Conservation (phyloP, 2,329 filamentous ascomycete genomes). For the Clarireedia paspali region DNA sequence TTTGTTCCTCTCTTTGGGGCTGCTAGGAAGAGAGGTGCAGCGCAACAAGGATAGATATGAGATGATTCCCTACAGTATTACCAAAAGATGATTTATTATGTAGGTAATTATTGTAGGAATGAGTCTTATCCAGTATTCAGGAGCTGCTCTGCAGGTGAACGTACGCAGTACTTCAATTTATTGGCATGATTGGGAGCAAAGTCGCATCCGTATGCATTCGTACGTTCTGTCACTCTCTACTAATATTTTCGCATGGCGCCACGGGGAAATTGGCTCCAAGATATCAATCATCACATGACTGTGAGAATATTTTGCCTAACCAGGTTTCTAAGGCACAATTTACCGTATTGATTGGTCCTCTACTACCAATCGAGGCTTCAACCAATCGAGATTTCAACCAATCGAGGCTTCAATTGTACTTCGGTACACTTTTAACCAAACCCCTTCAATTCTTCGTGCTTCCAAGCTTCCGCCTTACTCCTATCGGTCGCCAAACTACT, state of each 20-base stretch:
- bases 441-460: not conserved
- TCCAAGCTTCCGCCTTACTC: too few species aligned
- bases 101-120: not conserved
- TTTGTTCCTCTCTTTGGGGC: slow-evolving; percentile 3
- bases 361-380: too few species aligned
- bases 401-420: not conserved
- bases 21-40: not conserved
- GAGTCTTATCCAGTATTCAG: not conserved
- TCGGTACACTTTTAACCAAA: not conserved
- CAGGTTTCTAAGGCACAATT: too few species aligned
- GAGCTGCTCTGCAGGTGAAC: not conserved
- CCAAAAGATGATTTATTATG: not conserved
- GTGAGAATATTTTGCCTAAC: not conserved
- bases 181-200: not conserved
- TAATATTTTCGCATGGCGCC: not conserved
- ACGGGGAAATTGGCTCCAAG: not conserved
- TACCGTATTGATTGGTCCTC: too few species aligned
- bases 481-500: too few species aligned
- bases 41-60: slow-evolving; percentile 5
- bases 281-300: not conserved
- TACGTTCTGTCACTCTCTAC: not conserved
- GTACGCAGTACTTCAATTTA: not conserved
- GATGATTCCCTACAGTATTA: not conserved
- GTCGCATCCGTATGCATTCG: not conserved
- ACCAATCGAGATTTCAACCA: too few species aligned